Evolutionary conservation across 345 rosid genomes (phyloP).

Genomic region (Ceriops zippeliana): DNA sequence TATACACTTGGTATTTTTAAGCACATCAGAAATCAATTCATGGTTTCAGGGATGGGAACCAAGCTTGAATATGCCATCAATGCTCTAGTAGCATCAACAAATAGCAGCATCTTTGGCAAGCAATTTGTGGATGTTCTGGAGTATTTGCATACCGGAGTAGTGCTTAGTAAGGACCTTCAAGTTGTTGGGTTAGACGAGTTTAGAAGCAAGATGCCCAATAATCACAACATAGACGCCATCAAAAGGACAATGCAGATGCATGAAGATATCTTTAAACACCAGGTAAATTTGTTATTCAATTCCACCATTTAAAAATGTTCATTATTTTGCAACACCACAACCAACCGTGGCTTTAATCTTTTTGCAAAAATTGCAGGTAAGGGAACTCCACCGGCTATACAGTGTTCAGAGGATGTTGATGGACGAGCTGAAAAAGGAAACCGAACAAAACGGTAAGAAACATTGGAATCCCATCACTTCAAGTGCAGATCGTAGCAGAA

Average conservation of each 20-base stretch:
- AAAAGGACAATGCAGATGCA: constrained; percentile 78
- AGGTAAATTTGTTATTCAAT: constrained; percentile 35
- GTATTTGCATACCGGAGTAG: constrained; percentile 20
- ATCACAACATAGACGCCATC: constrained; percentile 51
- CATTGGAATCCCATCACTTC: constrained; percentile 19
- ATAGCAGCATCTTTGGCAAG: constrained; percentile 29
- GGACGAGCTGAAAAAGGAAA: constrained; percentile 48
- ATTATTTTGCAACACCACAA: no score
- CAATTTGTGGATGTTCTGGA: constrained; percentile 43
- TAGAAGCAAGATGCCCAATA: constrained; percentile 32
- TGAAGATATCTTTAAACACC: constrained; percentile 66
- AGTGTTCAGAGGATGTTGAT: constrained; percentile 63
- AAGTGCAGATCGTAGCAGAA: constrained; percentile 17
- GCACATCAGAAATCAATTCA: constrained; percentile 10
- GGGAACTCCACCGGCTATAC: constrained; percentile 77
- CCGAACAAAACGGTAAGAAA: constrained; percentile 29
- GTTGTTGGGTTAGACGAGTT: constrained; percentile 18
- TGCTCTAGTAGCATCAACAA: constrained; percentile 32
- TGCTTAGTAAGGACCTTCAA: constrained; percentile 19
- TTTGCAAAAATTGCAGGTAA: constrained; percentile 45
- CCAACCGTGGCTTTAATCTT: no score
- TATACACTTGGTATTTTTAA: background rate
- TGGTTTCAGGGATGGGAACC: constrained; percentile 81
- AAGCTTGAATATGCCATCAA: constrained; percentile 38
- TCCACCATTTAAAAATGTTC: background rate